Conservation (phyloP, 2,329 filamentous ascomycete genomes). For the Teratosphaeria nubilosa region DNA sequence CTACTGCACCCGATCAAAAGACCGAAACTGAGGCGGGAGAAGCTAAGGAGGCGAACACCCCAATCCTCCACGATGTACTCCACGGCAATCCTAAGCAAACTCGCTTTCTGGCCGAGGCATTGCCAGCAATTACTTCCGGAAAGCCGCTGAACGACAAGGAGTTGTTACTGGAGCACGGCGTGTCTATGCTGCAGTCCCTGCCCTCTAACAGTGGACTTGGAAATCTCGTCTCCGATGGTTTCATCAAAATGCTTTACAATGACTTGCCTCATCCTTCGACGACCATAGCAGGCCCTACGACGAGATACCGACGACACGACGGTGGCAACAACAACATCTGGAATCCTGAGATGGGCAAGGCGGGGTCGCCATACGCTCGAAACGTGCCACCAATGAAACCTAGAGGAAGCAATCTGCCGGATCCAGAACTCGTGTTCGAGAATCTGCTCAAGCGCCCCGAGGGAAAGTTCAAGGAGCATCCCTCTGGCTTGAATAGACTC, state of each 20-base stretch:
- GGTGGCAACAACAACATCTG: slow-evolving; percentile 40
- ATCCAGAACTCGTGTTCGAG: slow-evolving; percentile 40
- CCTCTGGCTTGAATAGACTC: slow-evolving; percentile 34
- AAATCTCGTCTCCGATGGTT: slow-evolving; percentile 38
- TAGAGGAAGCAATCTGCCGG: slow-evolving; percentile 41
- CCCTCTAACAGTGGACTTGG: slow-evolving; percentile 41
- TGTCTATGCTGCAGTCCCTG: slow-evolving; percentile 43
- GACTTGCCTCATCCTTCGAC: slow-evolving; percentile 43
- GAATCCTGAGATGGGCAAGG: slow-evolving; percentile 44
- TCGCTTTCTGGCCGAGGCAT: slow-evolving; percentile 30
- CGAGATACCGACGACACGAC: slow-evolving; percentile 36
- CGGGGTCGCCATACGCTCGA: slow-evolving; percentile 37
- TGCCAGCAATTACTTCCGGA: slow-evolving; percentile 35
- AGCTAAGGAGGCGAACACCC: slow-evolving; percentile 29
- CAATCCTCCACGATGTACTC: slow-evolving; percentile 30
- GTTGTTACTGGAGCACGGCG: slow-evolving; percentile 41
- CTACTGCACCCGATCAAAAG: slow-evolving; percentile 38
- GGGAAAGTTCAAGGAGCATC: slow-evolving; percentile 33
- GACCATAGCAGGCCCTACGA: slow-evolving; percentile 36
- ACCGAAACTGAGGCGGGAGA: slow-evolving; percentile 29
- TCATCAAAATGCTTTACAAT: slow-evolving; percentile 44
- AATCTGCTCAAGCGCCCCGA: slow-evolving; percentile 33
- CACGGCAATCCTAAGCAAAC: slow-evolving; percentile 31
- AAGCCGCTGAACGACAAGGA: slow-evolving; percentile 40
- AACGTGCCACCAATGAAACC: slow-evolving; percentile 38